phyloP scores from a whole-genome alignment of 1,139 yeast species.

The Candida smagusa region DNA sequence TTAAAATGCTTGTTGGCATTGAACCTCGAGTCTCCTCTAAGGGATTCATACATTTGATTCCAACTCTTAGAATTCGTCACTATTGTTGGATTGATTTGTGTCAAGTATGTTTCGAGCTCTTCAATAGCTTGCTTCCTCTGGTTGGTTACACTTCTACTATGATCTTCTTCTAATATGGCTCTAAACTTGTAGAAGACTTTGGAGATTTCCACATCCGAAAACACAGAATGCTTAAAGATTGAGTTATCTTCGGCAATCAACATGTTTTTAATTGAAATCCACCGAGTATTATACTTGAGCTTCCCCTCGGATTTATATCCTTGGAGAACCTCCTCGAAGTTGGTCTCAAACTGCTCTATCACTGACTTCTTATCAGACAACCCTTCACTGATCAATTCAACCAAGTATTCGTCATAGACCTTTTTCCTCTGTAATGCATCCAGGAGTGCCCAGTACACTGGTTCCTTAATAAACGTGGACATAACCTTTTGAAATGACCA shows the following conservation, averaged over 20 bases:
- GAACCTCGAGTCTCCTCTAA: slow-evolving; percentile 50
- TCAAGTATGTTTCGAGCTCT: slow-evolving; percentile 51
- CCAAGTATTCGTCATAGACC: slow-evolving; percentile 63
- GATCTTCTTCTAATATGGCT: slow-evolving; percentile 33
- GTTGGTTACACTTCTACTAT: slow-evolving; percentile 27
- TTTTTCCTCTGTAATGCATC: slow-evolving; percentile 61
- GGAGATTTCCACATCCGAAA: slow-evolving; percentile 55
- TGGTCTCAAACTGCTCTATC: slow-evolving; percentile 51
- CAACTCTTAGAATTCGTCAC: slow-evolving; percentile 36
- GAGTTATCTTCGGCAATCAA: slow-evolving; percentile 60
- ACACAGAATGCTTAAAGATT: slow-evolving; percentile 59
- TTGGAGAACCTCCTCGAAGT: slow-evolving; percentile 50
- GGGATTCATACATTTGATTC: slow-evolving; percentile 39
- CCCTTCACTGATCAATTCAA: slow-evolving; percentile 53
- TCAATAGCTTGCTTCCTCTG: slow-evolving; percentile 47
- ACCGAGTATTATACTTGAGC: slow-evolving; percentile 59
- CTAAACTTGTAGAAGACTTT: slow-evolving; percentile 52
- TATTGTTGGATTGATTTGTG: slow-evolving; percentile 30
- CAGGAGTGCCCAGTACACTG: slow-evolving; percentile 66
- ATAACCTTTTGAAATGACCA: slow-evolving; percentile 77
- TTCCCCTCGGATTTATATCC: slow-evolving; percentile 28
- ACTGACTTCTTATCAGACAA: slow-evolving; percentile 50
- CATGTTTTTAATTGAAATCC: slow-evolving; percentile 53
- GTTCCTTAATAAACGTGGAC: slow-evolving; percentile 53
- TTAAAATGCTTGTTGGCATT: slow-evolving; percentile 58